Base-by-base conservation (phyloP, 257 asterid species). In the Anisodus acutangulus region DNA sequence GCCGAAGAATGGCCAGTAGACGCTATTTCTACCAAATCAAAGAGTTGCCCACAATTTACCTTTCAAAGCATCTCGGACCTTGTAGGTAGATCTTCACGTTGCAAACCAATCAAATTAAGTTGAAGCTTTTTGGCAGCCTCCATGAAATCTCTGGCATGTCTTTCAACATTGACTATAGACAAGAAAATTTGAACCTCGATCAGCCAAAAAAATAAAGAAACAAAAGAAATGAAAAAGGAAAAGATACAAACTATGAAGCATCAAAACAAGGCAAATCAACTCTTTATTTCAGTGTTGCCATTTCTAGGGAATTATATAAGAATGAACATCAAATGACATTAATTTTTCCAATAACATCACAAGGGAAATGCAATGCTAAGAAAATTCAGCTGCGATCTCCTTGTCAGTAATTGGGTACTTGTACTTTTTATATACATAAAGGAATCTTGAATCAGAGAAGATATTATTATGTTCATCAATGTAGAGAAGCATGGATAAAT, bases 141-240 rank as follows among this genome's bases (percentile, higher is more conserved):
- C 99, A 94, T 95, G 85, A 95, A 95, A 86, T 95, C 99, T 90
- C 97, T 89, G 51, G 97, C 99, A 83, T 95, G 97, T 81, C 97
- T 93, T 88, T 95, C 99, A 64, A 95, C 99, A 89, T 95, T 98
- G 90, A 95, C 98, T 95, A 87, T 79, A 26, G 72, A 80, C 85
- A 80, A 39, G 19, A 76, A 76, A 49, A 15, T 57, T 12, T 57
- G n/a, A 57, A 57, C 6, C 62, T 57, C 62, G 19, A 57, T 57
- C 19, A 57, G 62, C 62, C 60, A 55, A 55, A 55, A 55, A 6
- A 55, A 0, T 16, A 6, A 17, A 59, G 2, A 59, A 0, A 55
- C 39, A 15, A 9, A 9, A 16, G 5, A 2, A n/a, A 59, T 59
- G 8, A 5, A 57, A 9, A 55, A 13, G n/a, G n/a, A 55, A 55